A percentile compares a stretch with the other conserved stretches of the same genome.
phyloP scores from a whole-genome alignment of 208 protist species.

The Trypanosoma congolense region DNA sequence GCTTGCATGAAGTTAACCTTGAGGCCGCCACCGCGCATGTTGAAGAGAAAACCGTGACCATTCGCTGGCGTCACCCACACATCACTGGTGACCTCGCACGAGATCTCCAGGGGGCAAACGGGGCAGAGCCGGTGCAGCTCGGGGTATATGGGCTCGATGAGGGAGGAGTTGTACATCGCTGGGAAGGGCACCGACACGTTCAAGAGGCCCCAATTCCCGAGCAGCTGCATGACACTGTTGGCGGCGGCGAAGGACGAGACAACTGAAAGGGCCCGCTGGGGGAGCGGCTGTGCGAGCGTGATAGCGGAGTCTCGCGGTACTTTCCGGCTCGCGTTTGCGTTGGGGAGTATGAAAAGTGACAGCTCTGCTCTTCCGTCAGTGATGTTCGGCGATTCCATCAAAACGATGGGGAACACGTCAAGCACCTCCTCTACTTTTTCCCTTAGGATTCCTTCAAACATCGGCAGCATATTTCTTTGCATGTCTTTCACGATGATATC shows the following conservation, averaged over 20 bases:
- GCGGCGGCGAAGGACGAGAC: neutral
- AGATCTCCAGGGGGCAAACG: neutral
- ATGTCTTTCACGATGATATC: neutral
- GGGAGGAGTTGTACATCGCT: neutral
- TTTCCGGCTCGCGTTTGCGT: neutral
- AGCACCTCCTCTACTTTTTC: neutral
- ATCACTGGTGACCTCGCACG: neutral
- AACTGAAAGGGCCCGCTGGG: neutral
- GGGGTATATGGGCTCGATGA: neutral
- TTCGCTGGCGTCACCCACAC: neutral
- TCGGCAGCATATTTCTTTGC: neutral
- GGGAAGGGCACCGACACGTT: neutral
- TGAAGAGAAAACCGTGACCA: neutral
- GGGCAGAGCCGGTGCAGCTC: neutral
- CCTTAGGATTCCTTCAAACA: neutral
- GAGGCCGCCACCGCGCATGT: neutral
- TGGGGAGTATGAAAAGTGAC: neutral
- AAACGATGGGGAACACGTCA: neutral
- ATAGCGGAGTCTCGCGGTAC: neutral
- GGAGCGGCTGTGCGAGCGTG: neutral
- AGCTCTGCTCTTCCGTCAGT: neutral
- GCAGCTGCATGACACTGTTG: neutral
- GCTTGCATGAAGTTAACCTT: neutral
- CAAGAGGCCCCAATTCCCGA: neutral
- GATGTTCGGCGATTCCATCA: neutral